These are phyloP conservation scores for Sugiyamaella chiloensis DNA, from an alignment of 805 yeast species.

Conservation along the genomic window DNA sequence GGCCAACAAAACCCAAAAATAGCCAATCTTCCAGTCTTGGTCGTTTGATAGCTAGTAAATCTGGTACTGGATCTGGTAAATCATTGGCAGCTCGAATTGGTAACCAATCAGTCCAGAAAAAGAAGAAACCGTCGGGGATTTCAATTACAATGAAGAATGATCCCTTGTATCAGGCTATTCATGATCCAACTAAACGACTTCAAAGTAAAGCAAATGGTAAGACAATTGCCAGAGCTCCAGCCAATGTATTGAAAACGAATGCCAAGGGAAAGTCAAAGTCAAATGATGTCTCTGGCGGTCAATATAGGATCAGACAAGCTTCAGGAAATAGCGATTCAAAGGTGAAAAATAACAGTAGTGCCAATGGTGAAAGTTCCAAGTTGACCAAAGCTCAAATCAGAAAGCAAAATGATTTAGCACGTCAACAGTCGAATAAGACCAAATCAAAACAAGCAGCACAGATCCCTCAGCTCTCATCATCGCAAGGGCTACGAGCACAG, in stretches of 20 bases:
- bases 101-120: no score
- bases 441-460: not conserved
- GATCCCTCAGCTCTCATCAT: not conserved
- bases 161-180: constrained; percentile 12
- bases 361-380: not conserved
- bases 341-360: not conserved
- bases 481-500: no score
- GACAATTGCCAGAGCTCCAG: not conserved
- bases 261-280: not conserved
- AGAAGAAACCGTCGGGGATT: no score
- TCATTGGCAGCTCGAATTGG: no score
- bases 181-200: constrained; percentile 5
- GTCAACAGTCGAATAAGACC: not conserved
- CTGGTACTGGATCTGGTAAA: no score
- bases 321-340: not conserved
- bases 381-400: not conserved
- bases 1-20: no score
- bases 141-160: no score
- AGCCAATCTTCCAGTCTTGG: no score
- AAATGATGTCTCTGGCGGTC: not conserved
- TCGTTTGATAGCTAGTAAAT: no score
- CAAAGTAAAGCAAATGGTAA: not conserved
- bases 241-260: not conserved
- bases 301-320: not conserved
- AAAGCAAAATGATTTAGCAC: not conserved